Evolutionary conservation across 106 monocot genomes (phyloP), one percentile per base, ranked within the genome.

Genomic region (Posidonia australis): DNA sequence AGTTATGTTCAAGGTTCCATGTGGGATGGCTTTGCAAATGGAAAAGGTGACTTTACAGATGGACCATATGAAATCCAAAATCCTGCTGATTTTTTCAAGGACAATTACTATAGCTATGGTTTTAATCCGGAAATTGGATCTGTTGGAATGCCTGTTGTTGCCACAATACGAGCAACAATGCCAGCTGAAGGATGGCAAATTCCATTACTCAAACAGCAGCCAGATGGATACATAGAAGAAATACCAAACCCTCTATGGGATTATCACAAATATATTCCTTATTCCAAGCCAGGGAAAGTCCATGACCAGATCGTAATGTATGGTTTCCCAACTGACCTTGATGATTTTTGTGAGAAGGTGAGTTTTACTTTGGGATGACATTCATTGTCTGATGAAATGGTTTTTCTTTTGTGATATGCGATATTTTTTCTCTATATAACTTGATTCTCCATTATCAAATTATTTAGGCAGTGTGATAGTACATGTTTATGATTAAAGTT

Each of bases 11-110:
- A 87, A 74, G 90, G 90, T 42, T 91, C 96, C 13, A 73, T 91
- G 82, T 98, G 96, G 96, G 96, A 98, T 77, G 96, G 96, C 22
- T 98, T 98, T 79, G 96, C 96, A 27, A 31, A 98, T 75, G 94
- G 94, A 26, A 84, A 91, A 71, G 90, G 96, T 16, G 62, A 83
- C 67, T 98, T 90, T 51, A 91, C 84, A 20, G 96, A 98, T 76
- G 96, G 96, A 27, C 96, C 96, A 26, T 98, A 98, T 58, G 77
- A 82, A 72, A 98, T 98, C 48, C 96, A 98, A 59, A 74, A 90
- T 68, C 90, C 96, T 5, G 86, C 78, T 80, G 86, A 80, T 73
- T 98, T 98, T 63, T 98, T 98, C 59, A 85, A 63, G 44, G 90
- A 90, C 68, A 68, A 71, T 62, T 98, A 74, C 68, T 98, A 98